These are phyloP conservation scores for Cornus florida DNA, from an alignment of 148 eudicot genomes.

Conservation along the genomic window DNA sequence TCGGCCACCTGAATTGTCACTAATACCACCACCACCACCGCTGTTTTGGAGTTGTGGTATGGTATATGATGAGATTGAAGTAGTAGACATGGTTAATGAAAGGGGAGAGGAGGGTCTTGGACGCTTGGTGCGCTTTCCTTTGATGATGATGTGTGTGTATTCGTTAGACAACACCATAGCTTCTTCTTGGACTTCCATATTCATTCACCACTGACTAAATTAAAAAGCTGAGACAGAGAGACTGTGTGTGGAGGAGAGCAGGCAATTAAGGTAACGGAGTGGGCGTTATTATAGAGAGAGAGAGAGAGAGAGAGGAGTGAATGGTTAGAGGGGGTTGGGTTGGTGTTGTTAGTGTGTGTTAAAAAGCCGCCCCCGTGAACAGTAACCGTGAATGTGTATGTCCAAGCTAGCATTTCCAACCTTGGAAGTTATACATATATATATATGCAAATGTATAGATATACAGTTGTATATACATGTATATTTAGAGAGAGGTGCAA, in stretches of 20 bases:
- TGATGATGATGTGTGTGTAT: slow-evolving; percentile 32
- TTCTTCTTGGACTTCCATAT: slow-evolving; percentile 30
- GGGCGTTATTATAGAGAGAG: slow-evolving; percentile 10
- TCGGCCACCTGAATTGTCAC: slow-evolving; percentile 4
- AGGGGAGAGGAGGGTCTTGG: slow-evolving; percentile 46
- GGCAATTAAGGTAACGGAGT: neutral
- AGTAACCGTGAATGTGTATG: slow-evolving; percentile 25
- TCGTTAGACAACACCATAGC: slow-evolving; percentile 8
- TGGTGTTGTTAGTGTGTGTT: neutral
- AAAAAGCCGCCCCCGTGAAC: slow-evolving; percentile 22
- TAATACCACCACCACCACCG: slow-evolving; percentile 4
- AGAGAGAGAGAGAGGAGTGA: neutral
- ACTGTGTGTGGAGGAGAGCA: neutral
- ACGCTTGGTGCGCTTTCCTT: slow-evolving; percentile 66
- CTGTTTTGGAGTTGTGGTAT: too few relatives aligned
- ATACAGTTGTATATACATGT: neutral
- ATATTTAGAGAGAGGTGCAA: slow-evolving; percentile 7
- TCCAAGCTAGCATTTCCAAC: slow-evolving; percentile 2
- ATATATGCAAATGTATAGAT: slow-evolving; percentile 7
- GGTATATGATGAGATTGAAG: slow-evolving; percentile 26
- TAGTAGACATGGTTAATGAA: slow-evolving; percentile 36
- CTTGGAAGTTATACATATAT: slow-evolving; percentile 16
- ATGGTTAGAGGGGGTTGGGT: neutral
- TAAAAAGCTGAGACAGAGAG: neutral
- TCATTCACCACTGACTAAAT: neutral